Conservation (phyloP, 306 rosid species). For the Cyclanthera cordifolia region DNA sequence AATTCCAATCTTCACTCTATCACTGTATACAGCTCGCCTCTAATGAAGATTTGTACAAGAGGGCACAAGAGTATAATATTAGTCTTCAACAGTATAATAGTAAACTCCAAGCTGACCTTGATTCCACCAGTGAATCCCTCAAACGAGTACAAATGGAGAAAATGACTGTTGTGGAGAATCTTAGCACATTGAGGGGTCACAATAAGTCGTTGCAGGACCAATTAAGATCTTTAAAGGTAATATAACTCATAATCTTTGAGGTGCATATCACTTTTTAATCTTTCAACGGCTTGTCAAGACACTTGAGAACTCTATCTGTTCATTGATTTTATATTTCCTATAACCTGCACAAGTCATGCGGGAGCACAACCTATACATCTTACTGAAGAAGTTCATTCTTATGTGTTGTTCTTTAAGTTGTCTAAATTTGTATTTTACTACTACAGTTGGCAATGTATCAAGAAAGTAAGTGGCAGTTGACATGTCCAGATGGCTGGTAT, state of each 20-base stretch:
- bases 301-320: no score
- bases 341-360: no score
- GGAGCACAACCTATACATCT: neutral
- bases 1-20: neutral
- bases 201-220: conserved; percentile 70
- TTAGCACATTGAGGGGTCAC: conserved; percentile 61
- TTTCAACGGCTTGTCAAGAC: no score
- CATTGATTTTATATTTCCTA: no score
- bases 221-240: conserved; percentile 52
- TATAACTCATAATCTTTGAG: conserved; percentile 7
- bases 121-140: conserved; percentile 47
- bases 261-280: neutral
- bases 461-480: neutral
- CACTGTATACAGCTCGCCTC: conserved; percentile 46
- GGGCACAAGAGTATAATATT: conserved; percentile 78
- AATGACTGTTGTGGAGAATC: conserved; percentile 58
- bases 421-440: neutral
- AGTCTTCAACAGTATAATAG: conserved; percentile 73
- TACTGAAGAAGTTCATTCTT: neutral
- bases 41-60: conserved; percentile 60
- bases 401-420: neutral
- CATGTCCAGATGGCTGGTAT: no score
- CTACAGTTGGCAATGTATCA: neutral
- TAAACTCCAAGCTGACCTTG: conserved; percentile 67
- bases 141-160: conserved; percentile 71